Percentiles rank a stretch among this genome's conserved stretches.
These are phyloP conservation scores for Arxiozyma heterogenica DNA, from an alignment of 1,139 yeast genomes.

Conservation along the genomic window DNA sequence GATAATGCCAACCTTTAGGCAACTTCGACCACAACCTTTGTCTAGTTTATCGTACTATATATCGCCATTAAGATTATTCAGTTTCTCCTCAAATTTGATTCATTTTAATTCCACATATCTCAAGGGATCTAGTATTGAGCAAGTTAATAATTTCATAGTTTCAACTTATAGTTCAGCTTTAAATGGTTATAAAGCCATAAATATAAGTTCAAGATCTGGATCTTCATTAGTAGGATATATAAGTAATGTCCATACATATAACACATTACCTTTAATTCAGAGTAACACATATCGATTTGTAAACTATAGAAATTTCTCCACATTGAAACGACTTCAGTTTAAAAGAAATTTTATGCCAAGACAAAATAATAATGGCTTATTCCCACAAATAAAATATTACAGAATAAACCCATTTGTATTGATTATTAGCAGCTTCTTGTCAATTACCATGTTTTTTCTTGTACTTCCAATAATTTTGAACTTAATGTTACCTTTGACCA, in stretches of 20 bases:
- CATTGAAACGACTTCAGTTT: neutral
- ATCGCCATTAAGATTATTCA: neutral
- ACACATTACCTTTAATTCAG: neutral
- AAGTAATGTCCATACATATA: no score
- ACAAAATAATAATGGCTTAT: neutral
- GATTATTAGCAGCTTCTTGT: conserved; percentile 3
- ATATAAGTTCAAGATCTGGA: neutral
- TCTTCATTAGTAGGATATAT: neutral
- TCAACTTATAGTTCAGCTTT: neutral
- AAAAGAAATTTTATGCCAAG: neutral
- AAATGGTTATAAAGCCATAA: no score
- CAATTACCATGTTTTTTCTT: conserved; percentile 10
- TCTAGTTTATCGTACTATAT: neutral
- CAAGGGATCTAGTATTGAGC: neutral
- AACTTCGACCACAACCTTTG: neutral
- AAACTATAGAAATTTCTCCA: neutral
- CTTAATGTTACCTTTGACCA: conserved; percentile 16
- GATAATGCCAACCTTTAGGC: neutral
- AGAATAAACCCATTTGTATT: neutral
- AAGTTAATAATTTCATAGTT: no score
- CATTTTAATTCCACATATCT: neutral
- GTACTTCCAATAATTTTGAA: conserved; percentile 18
- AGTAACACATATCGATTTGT: neutral
- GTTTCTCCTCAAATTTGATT: neutral
- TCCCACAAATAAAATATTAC: neutral